Conservation (phyloP, 441 rosid genomes). For the Iberis amara region DNA sequence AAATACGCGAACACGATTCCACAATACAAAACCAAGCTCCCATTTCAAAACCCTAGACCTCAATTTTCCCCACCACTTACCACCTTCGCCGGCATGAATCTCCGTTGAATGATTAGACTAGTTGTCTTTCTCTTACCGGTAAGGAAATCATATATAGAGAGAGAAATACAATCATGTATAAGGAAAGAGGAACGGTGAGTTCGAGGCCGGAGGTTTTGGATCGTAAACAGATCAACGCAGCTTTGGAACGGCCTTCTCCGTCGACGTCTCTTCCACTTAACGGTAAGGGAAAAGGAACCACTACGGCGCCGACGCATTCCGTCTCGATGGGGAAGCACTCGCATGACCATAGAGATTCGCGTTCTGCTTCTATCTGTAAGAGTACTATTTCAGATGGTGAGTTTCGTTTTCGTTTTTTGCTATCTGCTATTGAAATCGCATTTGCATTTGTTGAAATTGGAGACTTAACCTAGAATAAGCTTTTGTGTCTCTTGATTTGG, state of each 20-base stretch:
- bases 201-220: constrained; percentile 50
- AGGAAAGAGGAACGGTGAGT: constrained; percentile 36
- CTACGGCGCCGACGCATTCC: constrained; percentile 25
- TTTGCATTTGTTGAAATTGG: too few species aligned
- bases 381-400: constrained; percentile 45
- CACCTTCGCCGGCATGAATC: too few species aligned
- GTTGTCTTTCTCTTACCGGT: too few species aligned
- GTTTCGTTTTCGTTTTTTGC: neutral
- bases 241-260: constrained; percentile 54
- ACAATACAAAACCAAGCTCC: too few species aligned
- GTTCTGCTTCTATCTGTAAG: constrained; percentile 42
- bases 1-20: too few species aligned
- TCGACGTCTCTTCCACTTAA: constrained; percentile 45
- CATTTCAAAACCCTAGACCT: too few species aligned
- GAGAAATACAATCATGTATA: constrained; percentile 33
- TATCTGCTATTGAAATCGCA: too few species aligned
- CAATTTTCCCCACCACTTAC: too few species aligned
- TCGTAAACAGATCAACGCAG: constrained; percentile 56
- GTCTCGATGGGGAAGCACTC: constrained; percentile 42
- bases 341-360: constrained; percentile 38
- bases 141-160: too few species aligned
- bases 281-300: constrained; percentile 40
- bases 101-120: too few species aligned
- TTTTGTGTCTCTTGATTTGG: too few species aligned
- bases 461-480: too few species aligned